These are phyloP conservation scores for Talaromyces albobiverticillius DNA, from an alignment of 2,329 filamentous ascomycete species.

Conservation along the genomic window DNA sequence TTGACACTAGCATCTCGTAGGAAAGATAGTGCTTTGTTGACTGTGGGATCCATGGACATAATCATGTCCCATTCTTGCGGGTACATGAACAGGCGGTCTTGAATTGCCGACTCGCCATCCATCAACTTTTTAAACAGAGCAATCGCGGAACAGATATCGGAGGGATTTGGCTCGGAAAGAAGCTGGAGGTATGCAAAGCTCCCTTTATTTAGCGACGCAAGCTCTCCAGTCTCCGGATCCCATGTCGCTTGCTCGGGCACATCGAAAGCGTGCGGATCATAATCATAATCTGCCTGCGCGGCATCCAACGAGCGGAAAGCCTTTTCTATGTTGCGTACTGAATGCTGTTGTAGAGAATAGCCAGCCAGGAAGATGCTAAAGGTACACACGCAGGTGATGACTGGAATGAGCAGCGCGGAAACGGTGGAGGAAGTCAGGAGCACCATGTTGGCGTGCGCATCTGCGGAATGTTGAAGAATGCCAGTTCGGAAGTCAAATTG, in stretches of 20 bases:
- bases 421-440: conserved; percentile 45
- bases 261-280: conserved; percentile 11
- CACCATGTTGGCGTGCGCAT: conserved; percentile 36
- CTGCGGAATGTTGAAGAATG: conserved; percentile 3
- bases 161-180: conserved; percentile 40
- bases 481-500: background rate
- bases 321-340: conserved; percentile 70
- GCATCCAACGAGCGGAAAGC: conserved; percentile 56
- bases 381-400: conserved; percentile 70
- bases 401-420: conserved; percentile 41
- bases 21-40: conserved; percentile 33
- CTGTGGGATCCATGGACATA: conserved; percentile 23
- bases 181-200: conserved; percentile 43
- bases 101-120: conserved; percentile 30
- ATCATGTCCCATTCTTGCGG: conserved; percentile 43
- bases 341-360: conserved; percentile 83
- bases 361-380: conserved; percentile 81
- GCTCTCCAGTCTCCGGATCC: conserved; percentile 12
- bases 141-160: conserved; percentile 45
- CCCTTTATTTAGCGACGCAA: conserved; percentile 10
- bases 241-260: conserved; percentile 7
- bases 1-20: conserved; percentile 38
- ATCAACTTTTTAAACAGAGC: conserved; percentile 42
- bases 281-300: conserved; percentile 32
- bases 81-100: conserved; percentile 47